Evolutionary conservation across 2,329 filamentous ascomycete genomes (phyloP).

Genomic region (Colletotrichum scovillei): DNA sequence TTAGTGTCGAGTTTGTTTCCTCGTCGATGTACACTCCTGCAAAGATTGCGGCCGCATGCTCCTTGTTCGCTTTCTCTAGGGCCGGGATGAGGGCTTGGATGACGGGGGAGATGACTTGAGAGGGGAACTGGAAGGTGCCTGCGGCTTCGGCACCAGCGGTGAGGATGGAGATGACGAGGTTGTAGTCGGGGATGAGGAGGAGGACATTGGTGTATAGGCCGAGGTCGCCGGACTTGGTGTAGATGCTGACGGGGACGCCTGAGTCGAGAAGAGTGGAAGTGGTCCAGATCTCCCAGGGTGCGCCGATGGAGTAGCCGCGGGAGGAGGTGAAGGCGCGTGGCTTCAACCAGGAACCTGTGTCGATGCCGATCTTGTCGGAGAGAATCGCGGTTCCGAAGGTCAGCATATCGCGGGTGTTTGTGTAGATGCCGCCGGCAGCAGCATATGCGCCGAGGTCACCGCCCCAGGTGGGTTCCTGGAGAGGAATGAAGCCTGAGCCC

Average conservation of each 20-base stretch:
- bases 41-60: slow-evolving; percentile 46
- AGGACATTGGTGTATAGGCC: slow-evolving; percentile 46
- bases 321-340: slow-evolving; percentile 52
- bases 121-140: slow-evolving; percentile 32
- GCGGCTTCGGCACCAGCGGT: slow-evolving; percentile 46
- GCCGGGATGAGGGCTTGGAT: slow-evolving; percentile 51
- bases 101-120: slow-evolving; percentile 41
- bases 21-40: slow-evolving; percentile 52
- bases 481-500: slow-evolving; percentile 49
- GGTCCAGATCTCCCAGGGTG: slow-evolving; percentile 48
- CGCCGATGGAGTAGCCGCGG: slow-evolving; percentile 49
- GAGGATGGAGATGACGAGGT: slow-evolving; percentile 51
- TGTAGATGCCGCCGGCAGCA: slow-evolving; percentile 55
- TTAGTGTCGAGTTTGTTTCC: slow-evolving; percentile 53
- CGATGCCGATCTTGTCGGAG: slow-evolving; percentile 49
- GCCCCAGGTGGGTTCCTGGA: slow-evolving; percentile 50
- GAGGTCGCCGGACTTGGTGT: slow-evolving; percentile 48
- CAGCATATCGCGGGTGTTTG: slow-evolving; percentile 54
- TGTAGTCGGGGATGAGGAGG: slow-evolving; percentile 50
- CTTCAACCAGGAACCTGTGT: slow-evolving; percentile 60
- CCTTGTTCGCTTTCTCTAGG: slow-evolving; percentile 55
- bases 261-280: slow-evolving; percentile 44
- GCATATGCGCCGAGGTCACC: slow-evolving; percentile 47
- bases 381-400: slow-evolving; percentile 55
- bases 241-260: slow-evolving; percentile 45